Conservation (phyloP, 208 protist species). For the Herpetomonas muscarum region DNA sequence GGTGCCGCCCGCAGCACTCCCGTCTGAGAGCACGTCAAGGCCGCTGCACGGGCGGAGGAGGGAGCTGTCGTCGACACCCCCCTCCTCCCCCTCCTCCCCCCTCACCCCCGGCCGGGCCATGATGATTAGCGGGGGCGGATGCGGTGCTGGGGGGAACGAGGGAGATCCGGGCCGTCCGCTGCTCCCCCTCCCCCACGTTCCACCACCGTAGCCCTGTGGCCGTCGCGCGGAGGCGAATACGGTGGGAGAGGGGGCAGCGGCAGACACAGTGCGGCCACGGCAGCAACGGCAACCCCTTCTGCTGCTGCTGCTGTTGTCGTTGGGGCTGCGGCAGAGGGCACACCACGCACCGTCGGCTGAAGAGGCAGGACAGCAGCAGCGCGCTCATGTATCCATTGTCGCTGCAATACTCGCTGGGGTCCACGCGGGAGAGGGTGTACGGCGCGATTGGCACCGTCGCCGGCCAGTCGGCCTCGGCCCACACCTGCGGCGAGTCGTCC, state of each 20-base stretch:
- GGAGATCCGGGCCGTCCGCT: neutral
- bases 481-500: slow-evolving; percentile 76
- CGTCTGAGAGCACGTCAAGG: neutral
- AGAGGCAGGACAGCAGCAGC: slow-evolving; percentile 44
- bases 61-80: neutral
- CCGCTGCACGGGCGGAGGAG: neutral
- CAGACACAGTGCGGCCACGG: slow-evolving; percentile 36
- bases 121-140: no score
- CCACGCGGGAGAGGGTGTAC: slow-evolving; percentile 66
- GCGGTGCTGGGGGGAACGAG: no score
- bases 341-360: slow-evolving; percentile 39
- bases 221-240: slow-evolving; percentile 14
- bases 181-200: neutral
- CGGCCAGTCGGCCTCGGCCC: slow-evolving; percentile 59
- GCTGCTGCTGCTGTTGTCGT: neutral
- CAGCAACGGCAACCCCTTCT: neutral
- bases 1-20: neutral
- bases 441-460: slow-evolving; percentile 52
- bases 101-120: no score
- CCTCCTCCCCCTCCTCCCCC: neutral
- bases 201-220: slow-evolving; percentile 10
- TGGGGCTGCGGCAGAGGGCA: slow-evolving; percentile 11
- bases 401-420: slow-evolving; percentile 51
- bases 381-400: slow-evolving; percentile 34
- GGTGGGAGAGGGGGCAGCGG: slow-evolving; percentile 24